phyloP scores from a whole-genome alignment of 2,329 filamentous ascomycete species.

The Blastomyces parvus region DNA sequence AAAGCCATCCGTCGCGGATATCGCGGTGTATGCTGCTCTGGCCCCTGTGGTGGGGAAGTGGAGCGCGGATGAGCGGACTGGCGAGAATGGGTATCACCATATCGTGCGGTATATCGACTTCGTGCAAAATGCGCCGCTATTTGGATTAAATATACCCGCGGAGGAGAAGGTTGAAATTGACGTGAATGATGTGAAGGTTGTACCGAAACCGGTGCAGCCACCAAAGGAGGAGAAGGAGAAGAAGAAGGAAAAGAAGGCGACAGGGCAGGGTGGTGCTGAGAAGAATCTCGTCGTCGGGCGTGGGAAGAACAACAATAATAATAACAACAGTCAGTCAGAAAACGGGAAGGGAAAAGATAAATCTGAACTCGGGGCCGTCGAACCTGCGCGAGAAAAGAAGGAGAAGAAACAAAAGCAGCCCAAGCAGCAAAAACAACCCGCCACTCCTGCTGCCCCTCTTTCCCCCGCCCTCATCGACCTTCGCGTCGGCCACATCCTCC shows the following conservation, averaged over 20 bases:
- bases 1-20: conserved; percentile 81
- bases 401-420: conserved; percentile 73
- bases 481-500: conserved; percentile 92
- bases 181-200: conserved; percentile 68
- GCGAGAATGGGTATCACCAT: conserved; percentile 79
- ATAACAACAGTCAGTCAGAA: conserved; percentile 15
- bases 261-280: conserved; percentile 13
- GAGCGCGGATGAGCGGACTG: conserved; percentile 78
- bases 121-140: conserved; percentile 72
- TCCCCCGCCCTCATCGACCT: conserved; percentile 86
- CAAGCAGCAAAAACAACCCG: conserved; percentile 59
- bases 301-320: conserved; percentile 42
- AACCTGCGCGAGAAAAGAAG: conserved; percentile 42
- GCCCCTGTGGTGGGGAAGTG: conserved; percentile 68
- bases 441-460: conserved; percentile 61
- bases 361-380: conserved; percentile 30
- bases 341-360: conserved; percentile 48
- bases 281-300: conserved; percentile 33
- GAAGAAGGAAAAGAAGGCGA: conserved; percentile 90
- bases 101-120: conserved; percentile 89
- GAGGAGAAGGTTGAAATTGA: conserved; percentile 71
- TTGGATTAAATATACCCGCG: conserved; percentile 60
- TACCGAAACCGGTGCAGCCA: conserved; percentile 78
- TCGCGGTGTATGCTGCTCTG: conserved; percentile 71
- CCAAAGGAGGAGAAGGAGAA: conserved; percentile 94